Percentiles rank a stretch among this genome's conserved stretches.
These are phyloP conservation scores for Eimeria praecox DNA, from an alignment of 169 alveolate species.

Conservation along the genomic window DNA sequence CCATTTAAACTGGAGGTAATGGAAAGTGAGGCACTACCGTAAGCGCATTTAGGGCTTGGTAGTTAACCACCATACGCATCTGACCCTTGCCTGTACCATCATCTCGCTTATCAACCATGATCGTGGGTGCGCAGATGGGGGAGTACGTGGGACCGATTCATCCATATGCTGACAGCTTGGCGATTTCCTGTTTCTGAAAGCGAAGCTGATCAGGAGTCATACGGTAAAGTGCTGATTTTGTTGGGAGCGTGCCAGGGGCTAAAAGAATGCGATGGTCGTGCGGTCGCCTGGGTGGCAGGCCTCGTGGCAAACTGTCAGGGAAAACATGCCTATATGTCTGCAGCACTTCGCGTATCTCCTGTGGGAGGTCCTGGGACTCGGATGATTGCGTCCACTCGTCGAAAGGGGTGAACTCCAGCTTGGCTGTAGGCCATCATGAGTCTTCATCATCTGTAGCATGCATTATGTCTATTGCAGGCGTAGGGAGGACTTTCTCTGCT, in stretches of 20 bases:
- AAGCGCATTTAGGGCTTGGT: neutral
- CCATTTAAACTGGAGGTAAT: neutral
- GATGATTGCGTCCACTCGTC: no score
- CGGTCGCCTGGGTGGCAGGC: neutral
- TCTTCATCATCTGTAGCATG: no score
- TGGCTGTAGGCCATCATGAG: no score
- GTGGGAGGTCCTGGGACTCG: no score
- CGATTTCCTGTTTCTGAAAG: neutral
- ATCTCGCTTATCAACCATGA: neutral
- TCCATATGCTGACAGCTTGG: neutral
- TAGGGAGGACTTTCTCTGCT: no score
- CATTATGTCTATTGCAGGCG: no score
- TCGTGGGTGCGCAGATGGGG: neutral
- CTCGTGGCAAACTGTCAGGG: neutral
- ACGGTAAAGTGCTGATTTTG: neutral
- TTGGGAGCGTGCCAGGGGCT: neutral
- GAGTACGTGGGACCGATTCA: neutral
- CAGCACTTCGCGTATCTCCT: neutral
- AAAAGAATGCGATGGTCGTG: neutral
- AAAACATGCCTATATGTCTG: neutral
- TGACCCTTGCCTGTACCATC: neutral
- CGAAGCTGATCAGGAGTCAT: neutral
- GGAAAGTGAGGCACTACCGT: neutral
- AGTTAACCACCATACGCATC: neutral
- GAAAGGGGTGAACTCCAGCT: no score